A percentile compares a stretch with the other conserved stretches of the same genome.
phyloP scores from a whole-genome alignment of 106 monocot genomes.

The Dendrobium huoshanense region DNA sequence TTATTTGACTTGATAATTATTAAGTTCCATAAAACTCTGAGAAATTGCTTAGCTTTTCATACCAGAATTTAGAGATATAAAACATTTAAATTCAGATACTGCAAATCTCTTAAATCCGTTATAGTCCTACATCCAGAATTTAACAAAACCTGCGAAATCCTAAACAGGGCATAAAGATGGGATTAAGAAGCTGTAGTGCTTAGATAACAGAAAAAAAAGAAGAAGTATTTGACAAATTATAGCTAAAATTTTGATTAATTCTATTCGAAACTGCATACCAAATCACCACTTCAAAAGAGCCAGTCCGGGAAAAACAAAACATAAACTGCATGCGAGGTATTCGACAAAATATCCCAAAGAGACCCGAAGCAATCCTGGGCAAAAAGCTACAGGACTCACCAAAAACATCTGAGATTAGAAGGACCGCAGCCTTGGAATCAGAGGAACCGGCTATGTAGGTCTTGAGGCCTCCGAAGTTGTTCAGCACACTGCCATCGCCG shows the following conservation, averaged over 20 bases:
- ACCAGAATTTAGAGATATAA: too few species aligned
- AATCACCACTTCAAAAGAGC: not conserved
- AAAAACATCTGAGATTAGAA: conserved; percentile 45
- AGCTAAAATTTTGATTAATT: not conserved
- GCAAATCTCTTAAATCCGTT: too few species aligned
- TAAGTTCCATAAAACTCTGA: too few species aligned
- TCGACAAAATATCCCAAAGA: not conserved
- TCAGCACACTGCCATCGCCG: conserved; percentile 32
- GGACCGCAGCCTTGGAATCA: conserved; percentile 34
- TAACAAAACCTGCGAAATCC: too few species aligned
- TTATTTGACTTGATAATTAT: too few species aligned
- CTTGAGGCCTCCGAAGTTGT: conserved; percentile 48
- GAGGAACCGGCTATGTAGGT: conserved; percentile 43
- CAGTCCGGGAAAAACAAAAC: not conserved
- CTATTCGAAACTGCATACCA: too few species aligned
- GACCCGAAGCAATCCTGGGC: not conserved
- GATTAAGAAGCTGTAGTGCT: too few species aligned
- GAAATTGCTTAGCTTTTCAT: too few species aligned
- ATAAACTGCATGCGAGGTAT: not conserved
- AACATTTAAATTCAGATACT: too few species aligned
- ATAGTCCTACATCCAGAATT: too few species aligned
- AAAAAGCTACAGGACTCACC: conserved; percentile 15
- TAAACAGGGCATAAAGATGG: too few species aligned
- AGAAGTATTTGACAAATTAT: not conserved
- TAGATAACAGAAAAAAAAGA: too few species aligned